Conservation (phyloP, 2,329 filamentous ascomycete genomes). For the Ophiostoma sp. region DNA sequence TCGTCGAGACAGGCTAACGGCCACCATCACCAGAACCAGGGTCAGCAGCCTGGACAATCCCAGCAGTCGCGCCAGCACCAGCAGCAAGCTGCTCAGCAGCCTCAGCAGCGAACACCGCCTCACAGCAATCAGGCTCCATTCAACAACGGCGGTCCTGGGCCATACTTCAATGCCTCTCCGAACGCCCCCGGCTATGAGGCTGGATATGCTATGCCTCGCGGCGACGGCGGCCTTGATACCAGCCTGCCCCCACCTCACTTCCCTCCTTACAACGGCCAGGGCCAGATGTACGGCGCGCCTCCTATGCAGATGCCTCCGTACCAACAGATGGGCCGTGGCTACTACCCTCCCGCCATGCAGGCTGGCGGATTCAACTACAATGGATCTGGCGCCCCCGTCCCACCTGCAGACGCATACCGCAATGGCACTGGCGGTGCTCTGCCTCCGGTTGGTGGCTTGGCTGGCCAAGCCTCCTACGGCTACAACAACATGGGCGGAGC, state of each 20-base stretch:
- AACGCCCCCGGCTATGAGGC: slow-evolving; percentile 48
- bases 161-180: slow-evolving; percentile 47
- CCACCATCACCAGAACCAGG: slow-evolving; percentile 40
- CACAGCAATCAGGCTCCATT: slow-evolving; percentile 21
- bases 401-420: slow-evolving; percentile 50
- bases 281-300: slow-evolving; percentile 26
- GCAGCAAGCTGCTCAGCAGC: slow-evolving; percentile 36
- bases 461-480: slow-evolving; percentile 38
- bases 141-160: slow-evolving; percentile 32
- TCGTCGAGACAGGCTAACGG: slow-evolving; percentile 49
- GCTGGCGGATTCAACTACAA: slow-evolving; percentile 44
- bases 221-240: slow-evolving; percentile 38
- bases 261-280: slow-evolving; percentile 18
- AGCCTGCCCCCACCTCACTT: slow-evolving; percentile 22
- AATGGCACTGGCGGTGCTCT: slow-evolving; percentile 45
- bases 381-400: slow-evolving; percentile 36
- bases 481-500: slow-evolving; percentile 42
- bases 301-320: slow-evolving; percentile 43
- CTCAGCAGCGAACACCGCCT: slow-evolving; percentile 31
- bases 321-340: slow-evolving; percentile 51
- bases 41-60: slow-evolving; percentile 32
- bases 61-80: slow-evolving; percentile 31
- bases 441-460: slow-evolving; percentile 33
- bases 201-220: slow-evolving; percentile 47
- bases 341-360: slow-evolving; percentile 51